phyloP scores from a whole-genome alignment of 2,329 filamentous ascomycete genomes.

The Fusarium sp. region DNA sequence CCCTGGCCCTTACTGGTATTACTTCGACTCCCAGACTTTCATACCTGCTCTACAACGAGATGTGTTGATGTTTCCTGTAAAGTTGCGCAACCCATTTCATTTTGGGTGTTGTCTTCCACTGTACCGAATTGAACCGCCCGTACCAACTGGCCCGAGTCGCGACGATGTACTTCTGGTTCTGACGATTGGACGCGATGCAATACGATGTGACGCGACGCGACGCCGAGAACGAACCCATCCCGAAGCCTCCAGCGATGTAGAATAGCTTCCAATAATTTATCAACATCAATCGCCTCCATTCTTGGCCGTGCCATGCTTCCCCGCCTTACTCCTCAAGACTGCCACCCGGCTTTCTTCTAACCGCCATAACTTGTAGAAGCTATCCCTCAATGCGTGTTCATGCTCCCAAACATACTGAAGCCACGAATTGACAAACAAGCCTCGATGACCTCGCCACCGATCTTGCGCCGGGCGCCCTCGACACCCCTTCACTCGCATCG shows the following conservation, averaged over 20 bases:
- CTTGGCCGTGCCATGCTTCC: background rate
- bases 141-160: background rate
- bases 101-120: no score
- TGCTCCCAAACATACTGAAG: background rate
- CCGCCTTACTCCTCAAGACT: background rate
- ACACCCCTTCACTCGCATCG: no score
- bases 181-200: background rate
- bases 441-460: background rate
- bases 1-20: background rate
- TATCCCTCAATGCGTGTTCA: background rate
- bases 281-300: background rate
- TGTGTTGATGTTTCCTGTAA: no score
- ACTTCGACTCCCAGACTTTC: background rate
- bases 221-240: background rate
- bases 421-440: background rate
- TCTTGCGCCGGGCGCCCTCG: background rate
- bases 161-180: background rate
- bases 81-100: no score
- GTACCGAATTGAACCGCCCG: no score
- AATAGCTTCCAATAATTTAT: background rate
- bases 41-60: background rate
- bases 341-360: background rate
- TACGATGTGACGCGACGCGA: background rate
- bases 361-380: background rate
- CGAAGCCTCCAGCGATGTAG: background rate